These are phyloP conservation scores for Boletus rubroflammeus DNA, from an alignment of 768 basidiomycete species.

Conservation along the genomic window DNA sequence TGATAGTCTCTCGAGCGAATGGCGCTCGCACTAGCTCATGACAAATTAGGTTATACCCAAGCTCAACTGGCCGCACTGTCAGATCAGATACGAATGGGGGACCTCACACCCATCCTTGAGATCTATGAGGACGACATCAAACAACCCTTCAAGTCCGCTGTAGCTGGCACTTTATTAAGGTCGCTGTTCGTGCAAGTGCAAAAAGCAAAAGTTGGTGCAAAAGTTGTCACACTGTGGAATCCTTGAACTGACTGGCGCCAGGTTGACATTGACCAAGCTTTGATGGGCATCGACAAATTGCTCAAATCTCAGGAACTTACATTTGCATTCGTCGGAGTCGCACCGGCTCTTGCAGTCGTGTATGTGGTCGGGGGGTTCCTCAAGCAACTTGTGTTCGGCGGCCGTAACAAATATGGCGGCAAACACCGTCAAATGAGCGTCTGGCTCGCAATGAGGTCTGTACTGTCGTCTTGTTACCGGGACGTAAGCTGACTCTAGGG, in stretches of 20 bases:
- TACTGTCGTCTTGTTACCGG: background rate
- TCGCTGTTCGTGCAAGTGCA: constrained; percentile 90
- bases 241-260: constrained; percentile 26
- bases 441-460: constrained; percentile 70
- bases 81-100: constrained; percentile 66
- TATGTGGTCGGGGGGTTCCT: constrained; percentile 62
- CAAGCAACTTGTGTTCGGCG: constrained; percentile 46
- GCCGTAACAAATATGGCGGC: constrained; percentile 58
- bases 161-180: constrained; percentile 78
- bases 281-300: constrained; percentile 88
- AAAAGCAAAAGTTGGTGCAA: constrained; percentile 74
- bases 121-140: constrained; percentile 93
- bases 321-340: constrained; percentile 95
- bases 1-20: constrained; percentile 86
- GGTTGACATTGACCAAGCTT: constrained; percentile 90
- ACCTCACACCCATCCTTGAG: constrained; percentile 81
- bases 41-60: constrained; percentile 65
- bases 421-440: constrained; percentile 47
- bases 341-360: constrained; percentile 79
- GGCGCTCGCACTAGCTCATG: constrained; percentile 80
- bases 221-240: background rate
- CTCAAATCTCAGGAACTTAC: constrained; percentile 93
- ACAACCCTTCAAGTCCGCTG: constrained; percentile 74
- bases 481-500: constrained; percentile 6
- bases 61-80: constrained; percentile 66